Evolutionary conservation across 371 early-diverging fungal species (phyloP).

Genomic region (Mortierella sp.): DNA sequence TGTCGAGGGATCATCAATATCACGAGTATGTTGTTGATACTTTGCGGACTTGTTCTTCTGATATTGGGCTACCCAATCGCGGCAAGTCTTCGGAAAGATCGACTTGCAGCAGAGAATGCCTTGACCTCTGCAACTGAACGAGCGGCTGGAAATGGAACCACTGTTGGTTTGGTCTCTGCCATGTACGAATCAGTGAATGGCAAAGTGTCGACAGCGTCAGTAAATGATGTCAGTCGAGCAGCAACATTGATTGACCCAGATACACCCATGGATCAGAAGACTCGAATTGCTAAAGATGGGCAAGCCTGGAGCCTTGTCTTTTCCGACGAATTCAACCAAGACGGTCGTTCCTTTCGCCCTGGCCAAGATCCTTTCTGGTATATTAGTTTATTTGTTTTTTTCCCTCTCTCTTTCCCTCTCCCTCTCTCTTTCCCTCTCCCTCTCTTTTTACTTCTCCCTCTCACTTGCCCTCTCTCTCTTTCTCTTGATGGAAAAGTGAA

Average conservation of each 20-base stretch:
- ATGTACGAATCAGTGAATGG: no score
- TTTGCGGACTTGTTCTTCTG: constrained; percentile 29
- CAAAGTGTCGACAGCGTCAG: no score
- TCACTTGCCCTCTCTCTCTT: background rate
- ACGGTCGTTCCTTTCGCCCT: constrained; percentile 60
- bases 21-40: constrained; percentile 35
- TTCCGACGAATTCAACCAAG: constrained; percentile 65
- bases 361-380: constrained; percentile 63
- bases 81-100: constrained; percentile 22
- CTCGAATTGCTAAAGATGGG: constrained; percentile 17
- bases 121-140: background rate
- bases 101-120: constrained; percentile 19
- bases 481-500: background rate
- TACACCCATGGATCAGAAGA: constrained; percentile 25
- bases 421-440: no score
- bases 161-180: background rate
- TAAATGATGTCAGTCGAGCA: background rate
- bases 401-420: no score
- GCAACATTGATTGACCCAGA: constrained; percentile 32
- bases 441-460: background rate
- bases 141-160: background rate
- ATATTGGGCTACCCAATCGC: constrained; percentile 43
- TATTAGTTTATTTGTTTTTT: background rate
- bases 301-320: constrained; percentile 55
- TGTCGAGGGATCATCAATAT: constrained; percentile 35